Conservation (phyloP, 345 rosid genomes). For the Kandelia obovata region DNA sequence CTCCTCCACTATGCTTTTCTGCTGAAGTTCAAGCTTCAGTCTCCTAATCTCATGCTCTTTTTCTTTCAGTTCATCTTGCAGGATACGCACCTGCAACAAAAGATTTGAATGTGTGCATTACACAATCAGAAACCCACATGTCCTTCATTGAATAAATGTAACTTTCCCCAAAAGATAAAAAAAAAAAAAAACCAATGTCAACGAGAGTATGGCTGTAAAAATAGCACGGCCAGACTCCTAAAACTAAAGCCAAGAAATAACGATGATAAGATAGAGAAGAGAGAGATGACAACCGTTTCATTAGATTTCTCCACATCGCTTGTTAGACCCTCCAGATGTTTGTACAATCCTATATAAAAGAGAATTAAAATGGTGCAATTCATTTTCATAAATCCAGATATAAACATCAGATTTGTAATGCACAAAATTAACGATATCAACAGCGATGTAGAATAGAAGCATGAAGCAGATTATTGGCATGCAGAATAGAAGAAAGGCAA, state of each 20-base stretch:
- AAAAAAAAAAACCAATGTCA: neutral
- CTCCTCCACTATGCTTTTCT: conserved; percentile 30
- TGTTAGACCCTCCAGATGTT: conserved; percentile 27
- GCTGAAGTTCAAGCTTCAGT: conserved; percentile 44
- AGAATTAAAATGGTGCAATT: neutral
- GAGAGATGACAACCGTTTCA: conserved; percentile 51
- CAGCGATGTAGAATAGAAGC: no score
- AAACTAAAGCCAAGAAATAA: neutral
- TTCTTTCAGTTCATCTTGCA: conserved; percentile 72
- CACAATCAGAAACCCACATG: no score
- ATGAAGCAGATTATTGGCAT: no score
- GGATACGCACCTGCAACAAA: conserved; percentile 51
- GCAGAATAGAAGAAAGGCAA: no score
- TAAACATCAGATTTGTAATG: neutral
- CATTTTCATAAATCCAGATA: neutral
- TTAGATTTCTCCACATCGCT: conserved; percentile 76
- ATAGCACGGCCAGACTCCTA: neutral
- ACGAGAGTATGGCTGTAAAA: no score
- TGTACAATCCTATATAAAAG: conserved; percentile 13
- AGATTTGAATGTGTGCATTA: neutral
- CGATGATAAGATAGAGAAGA: neutral
- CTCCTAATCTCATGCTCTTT: conserved; percentile 49
- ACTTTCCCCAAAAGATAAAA: neutral
- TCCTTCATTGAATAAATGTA: no score
- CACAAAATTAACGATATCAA: no score